Conservation (phyloP, 2,329 filamentous ascomycete species). For the Daldinia eschscholtzii region DNA sequence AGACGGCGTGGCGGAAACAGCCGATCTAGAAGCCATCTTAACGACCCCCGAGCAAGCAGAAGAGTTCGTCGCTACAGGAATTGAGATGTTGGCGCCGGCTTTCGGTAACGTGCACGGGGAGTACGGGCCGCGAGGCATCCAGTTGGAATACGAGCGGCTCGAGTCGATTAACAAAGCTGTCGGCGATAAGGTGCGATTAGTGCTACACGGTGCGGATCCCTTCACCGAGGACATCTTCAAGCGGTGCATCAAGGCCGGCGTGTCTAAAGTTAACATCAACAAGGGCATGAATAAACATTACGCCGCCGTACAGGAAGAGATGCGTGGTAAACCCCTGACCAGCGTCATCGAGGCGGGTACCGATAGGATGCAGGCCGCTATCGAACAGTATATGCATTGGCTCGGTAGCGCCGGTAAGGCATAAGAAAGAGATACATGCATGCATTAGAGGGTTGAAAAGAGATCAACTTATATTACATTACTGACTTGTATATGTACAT, state of each 20-base stretch:
- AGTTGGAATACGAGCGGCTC: conserved; percentile 54
- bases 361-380: conserved; percentile 61
- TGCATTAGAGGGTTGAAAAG: background rate
- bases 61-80: conserved; percentile 74
- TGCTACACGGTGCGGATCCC: conserved; percentile 64
- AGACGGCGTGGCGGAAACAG: conserved; percentile 72
- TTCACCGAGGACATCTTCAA: conserved; percentile 61
- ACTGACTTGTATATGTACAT: background rate
- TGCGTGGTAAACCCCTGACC: conserved; percentile 61
- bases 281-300: conserved; percentile 65
- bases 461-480: background rate
- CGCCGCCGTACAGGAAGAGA: conserved; percentile 59
- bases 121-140: conserved; percentile 65
- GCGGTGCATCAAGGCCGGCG: conserved; percentile 60
- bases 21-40: conserved; percentile 59
- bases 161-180: conserved; percentile 57
- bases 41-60: conserved; percentile 74
- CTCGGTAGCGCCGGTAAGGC: conserved; percentile 62
- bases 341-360: conserved; percentile 63
- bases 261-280: conserved; percentile 66
- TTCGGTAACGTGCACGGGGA: conserved; percentile 79
- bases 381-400: conserved; percentile 61
- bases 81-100: conserved; percentile 76
- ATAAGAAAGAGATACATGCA: background rate
- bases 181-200: conserved; percentile 60